Evolutionary conservation across 805 yeast genomes (phyloP), one percentile per base, ranked within the genome.

Genomic region (Dipodascus albidus): DNA sequence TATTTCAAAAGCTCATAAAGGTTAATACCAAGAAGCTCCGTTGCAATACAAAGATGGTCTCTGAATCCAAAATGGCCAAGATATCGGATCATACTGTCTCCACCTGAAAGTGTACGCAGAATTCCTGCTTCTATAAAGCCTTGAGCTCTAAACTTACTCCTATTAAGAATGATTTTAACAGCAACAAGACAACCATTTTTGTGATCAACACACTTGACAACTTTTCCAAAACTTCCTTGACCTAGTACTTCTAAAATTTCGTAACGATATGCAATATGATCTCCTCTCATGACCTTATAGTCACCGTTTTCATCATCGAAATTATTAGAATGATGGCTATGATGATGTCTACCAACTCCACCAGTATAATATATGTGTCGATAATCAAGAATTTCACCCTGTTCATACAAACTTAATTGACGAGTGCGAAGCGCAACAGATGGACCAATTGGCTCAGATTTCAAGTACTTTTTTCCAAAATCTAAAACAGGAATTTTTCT

Each of bases 211-310:
- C 89, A 83, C 54, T 77, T 73, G 3, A 85, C 70, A 1, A 88
- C 96, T 52, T 79, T 80, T 0, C 96, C 96, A 70, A 87, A 87
- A 47, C 90, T 81, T 4, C 96, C 96, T 50, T 76, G 78, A 0
- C 96, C 96, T 9, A 87, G 72, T 1, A 72, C 66, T 1, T 72
- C 66, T 20, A 77, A 51, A 2, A 87, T 79, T 58, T 85, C 81
- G 62, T 83, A 88, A 24, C 95, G 68, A 64, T 81, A 87, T 52
- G 83, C 83, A 47, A 87, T 77, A 58, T 87, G 96, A 62, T 87
- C 96, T 9, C 83, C 80, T 1, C 65, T 63, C 0, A 71, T 60
- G 1, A 79, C 71, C 3, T 70, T 69, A 60, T 85, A 82, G 61
- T 86, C 85, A 2, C 87, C 85, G 11, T 76, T 68, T 9, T 66